These are phyloP conservation scores for Ogataea glucozyma DNA, from an alignment of 805 yeast species.

Conservation along the genomic window DNA sequence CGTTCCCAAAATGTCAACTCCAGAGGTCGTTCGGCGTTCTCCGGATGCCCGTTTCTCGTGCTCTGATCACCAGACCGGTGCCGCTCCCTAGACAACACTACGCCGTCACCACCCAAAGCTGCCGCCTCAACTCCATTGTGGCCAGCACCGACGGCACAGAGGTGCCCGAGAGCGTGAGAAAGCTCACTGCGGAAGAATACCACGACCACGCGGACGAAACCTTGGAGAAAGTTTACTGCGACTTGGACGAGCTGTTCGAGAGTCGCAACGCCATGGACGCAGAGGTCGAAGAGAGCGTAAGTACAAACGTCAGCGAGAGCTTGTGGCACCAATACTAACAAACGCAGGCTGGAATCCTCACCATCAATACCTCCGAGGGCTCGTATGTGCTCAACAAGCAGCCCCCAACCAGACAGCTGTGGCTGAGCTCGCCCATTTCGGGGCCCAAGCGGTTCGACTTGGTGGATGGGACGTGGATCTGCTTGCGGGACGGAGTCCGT, in stretches of 20 bases:
- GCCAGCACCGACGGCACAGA: constrained; percentile 53
- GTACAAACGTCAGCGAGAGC: constrained; percentile 20
- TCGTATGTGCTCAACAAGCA: constrained; percentile 93
- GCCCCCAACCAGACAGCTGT: constrained; percentile 95
- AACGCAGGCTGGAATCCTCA: constrained; percentile 65
- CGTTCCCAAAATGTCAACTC: too few relatives aligned
- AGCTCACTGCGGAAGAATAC: constrained; percentile 53
- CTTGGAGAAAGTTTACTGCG: constrained; percentile 66
- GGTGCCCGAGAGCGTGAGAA: constrained; percentile 53
- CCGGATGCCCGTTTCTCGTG: too few relatives aligned
- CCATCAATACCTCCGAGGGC: constrained; percentile 71
- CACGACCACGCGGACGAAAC: constrained; percentile 65
- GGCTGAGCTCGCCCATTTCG: constrained; percentile 91
- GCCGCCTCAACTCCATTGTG: constrained; percentile 31
- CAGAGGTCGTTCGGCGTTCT: too few relatives aligned
- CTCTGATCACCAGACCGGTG: too few relatives aligned
- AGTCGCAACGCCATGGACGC: constrained; percentile 42
- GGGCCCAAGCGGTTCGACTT: constrained; percentile 90
- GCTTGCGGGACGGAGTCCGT: constrained; percentile 62
- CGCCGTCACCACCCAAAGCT: too few relatives aligned
- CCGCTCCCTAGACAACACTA: too few relatives aligned
- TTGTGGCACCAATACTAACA: constrained; percentile 5
- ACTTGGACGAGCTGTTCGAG: constrained; percentile 69
- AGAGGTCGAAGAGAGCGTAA: constrained; percentile 69
- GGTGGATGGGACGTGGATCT: constrained; percentile 73